phyloP scores from a whole-genome alignment of 1,139 yeast genomes.

The Kodamaea suecica region DNA sequence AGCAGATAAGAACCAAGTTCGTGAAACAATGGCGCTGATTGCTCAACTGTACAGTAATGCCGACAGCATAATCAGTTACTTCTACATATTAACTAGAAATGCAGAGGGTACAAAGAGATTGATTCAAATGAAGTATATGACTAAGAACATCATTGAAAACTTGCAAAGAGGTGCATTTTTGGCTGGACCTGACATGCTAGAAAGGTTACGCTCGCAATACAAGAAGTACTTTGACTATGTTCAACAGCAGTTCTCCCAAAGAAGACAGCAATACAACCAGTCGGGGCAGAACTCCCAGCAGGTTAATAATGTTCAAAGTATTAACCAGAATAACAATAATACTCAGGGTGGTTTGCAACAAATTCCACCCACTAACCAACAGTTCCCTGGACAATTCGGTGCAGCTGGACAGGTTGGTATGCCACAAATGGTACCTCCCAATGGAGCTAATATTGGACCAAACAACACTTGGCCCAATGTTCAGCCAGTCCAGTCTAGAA shows the following conservation, averaged over 20 bases:
- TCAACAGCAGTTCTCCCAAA: constrained; percentile 42
- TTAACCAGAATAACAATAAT: background rate
- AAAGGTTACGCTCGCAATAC: constrained; percentile 67
- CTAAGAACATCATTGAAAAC: constrained; percentile 70
- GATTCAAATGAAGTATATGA: constrained; percentile 75
- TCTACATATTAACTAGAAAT: constrained; percentile 69
- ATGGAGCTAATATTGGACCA: constrained; percentile 17
- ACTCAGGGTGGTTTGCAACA: background rate
- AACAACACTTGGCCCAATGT: constrained; percentile 23
- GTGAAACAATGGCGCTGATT: constrained; percentile 54
- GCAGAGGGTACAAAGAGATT: constrained; percentile 72
- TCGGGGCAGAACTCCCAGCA: constrained; percentile 2
- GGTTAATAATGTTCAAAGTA: background rate
- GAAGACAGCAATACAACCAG: constrained; percentile 19
- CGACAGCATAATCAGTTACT: constrained; percentile 75
- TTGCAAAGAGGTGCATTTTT: constrained; percentile 59
- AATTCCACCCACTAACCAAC: background rate
- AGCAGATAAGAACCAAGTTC: constrained; percentile 62
- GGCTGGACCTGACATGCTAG: constrained; percentile 67
- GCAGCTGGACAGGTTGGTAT: background rate
- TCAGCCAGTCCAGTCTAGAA: constrained; percentile 13
- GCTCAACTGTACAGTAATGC: constrained; percentile 66
- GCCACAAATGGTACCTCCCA: background rate
- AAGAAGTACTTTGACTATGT: constrained; percentile 74
- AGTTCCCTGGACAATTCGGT: background rate